Evolutionary conservation across 1,284 basidiomycete genomes (phyloP), one percentile per base, ranked within the genome.

Genomic region (Rhodotorula mucilaginosa): DNA sequence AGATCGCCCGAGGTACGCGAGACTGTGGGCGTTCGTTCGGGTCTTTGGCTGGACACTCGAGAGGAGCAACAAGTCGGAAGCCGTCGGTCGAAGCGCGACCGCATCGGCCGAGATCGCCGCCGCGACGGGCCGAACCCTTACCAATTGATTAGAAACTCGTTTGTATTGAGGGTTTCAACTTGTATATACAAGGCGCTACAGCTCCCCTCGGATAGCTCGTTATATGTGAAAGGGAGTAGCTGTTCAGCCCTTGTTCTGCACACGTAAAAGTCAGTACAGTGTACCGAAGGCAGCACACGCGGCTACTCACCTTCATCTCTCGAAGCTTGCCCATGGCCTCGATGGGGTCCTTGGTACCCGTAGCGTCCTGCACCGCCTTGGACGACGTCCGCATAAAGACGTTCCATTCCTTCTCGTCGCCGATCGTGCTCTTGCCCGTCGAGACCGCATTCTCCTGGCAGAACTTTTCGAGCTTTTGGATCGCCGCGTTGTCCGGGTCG

Each of bases 371-470:
- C 0, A 78, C 77, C 5, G 61, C 67, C 18, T 64, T 66, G 10
- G 64, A 63, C 26, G 64, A 57, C 5, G 69, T 60, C 34, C 90
- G 85, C 88, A 92, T 90, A 79, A 93, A 93, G 13, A 90, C 87
- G 80, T 93, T 93, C 89, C 89, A 92, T 74, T 87, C 83, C 61
- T 90, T 91, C 83, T 95, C 92, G 76, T 95, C 89, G 0, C 84
- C 89, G 64, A 95, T 90, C 0, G 91, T 93, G 39, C 89, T 90
- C 76, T 88, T 81, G n/a, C 92, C 91, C 2, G 89, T 88, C 2
- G 89, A 91, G 44, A 86, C 79, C 69, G 85, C 79, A 74, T 88
- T 86, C 64, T 65, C 70, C 56, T 66, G 64, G 85, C 84, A 74
- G 49, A 91, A 82, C 58, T 84, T 81, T 13, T 82, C 82, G 34